Conservation (phyloP, 768 basidiomycete species). For the Galerina sulciceps region DNA sequence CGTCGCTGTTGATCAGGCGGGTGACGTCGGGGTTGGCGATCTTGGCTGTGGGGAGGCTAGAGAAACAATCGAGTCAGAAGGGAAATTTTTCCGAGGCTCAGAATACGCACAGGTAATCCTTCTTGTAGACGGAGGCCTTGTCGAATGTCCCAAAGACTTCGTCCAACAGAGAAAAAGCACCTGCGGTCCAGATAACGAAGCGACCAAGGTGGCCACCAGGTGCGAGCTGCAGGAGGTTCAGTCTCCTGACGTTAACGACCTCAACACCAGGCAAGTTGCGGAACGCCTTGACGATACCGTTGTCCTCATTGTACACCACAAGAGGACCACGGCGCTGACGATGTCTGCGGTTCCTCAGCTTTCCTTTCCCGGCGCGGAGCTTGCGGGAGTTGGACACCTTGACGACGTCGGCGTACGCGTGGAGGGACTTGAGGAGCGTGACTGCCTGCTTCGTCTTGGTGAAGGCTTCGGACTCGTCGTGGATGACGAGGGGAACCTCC, state of each 20-base stretch:
- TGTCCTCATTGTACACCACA: constrained; percentile 95
- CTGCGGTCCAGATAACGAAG: constrained; percentile 99
- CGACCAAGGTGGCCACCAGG: constrained; percentile 99
- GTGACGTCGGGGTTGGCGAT: constrained; percentile 97
- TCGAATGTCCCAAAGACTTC: constrained; percentile 96
- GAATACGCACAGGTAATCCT: constrained; percentile 75
- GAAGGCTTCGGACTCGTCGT: constrained; percentile 80
- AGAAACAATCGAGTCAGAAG: not conserved
- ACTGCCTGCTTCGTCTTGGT: constrained; percentile 98
- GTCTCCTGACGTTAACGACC: constrained; percentile 88
- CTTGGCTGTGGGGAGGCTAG: constrained; percentile 92
- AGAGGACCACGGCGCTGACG: constrained; percentile 98
- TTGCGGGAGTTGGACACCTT: constrained; percentile 98
- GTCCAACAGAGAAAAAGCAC: constrained; percentile 90
- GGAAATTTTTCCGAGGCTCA: not conserved
- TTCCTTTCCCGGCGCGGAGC: constrained; percentile 96
- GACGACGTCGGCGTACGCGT: constrained; percentile 90
- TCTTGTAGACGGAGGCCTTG: constrained; percentile 84
- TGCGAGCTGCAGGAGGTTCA: constrained; percentile 98
- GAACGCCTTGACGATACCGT: constrained; percentile 98
- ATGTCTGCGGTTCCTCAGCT: constrained; percentile 95
- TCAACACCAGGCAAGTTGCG: constrained; percentile 99
- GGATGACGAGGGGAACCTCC: constrained; percentile 94
- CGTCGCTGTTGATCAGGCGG: constrained; percentile 96
- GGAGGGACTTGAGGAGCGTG: constrained; percentile 85